A percentile compares a stretch with the other conserved stretches of the same genome.
Evolutionary conservation across 805 yeast genomes (phyloP).

Genomic region (Candida takata): DNA sequence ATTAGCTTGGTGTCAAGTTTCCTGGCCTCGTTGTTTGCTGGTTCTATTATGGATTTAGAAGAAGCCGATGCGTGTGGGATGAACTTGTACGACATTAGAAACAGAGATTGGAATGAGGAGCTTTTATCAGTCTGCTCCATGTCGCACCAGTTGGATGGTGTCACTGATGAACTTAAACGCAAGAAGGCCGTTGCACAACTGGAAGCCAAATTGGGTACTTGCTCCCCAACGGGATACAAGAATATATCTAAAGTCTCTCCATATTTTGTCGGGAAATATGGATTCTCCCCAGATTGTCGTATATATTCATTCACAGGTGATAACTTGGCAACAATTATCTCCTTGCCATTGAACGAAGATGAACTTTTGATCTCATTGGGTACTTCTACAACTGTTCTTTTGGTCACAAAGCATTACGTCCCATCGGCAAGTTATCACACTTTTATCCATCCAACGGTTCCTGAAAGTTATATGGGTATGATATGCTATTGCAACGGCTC

Average conservation of each 20-base stretch:
- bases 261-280: slow-evolving; percentile 61
- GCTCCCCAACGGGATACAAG: slow-evolving; percentile 42
- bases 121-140: slow-evolving; percentile 39
- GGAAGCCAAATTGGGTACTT: slow-evolving; percentile 44
- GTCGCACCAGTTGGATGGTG: slow-evolving; percentile 24
- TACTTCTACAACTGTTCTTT: slow-evolving; percentile 82
- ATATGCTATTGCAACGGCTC: slow-evolving; percentile 91
- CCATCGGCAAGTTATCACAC: slow-evolving; percentile 82
- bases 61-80: slow-evolving; percentile 90
- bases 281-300: slow-evolving; percentile 48
- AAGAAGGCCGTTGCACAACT: slow-evolving; percentile 27
- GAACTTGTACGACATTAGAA: slow-evolving; percentile 73
- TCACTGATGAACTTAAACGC: slow-evolving; percentile 7
- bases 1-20: slow-evolving; percentile 77
- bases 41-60: slow-evolving; percentile 58
- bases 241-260: slow-evolving; percentile 45
- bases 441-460: slow-evolving; percentile 80
- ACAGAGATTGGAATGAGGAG: slow-evolving; percentile 46
- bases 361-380: slow-evolving; percentile 82
- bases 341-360: slow-evolving; percentile 68
- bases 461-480: slow-evolving; percentile 84
- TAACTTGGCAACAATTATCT: slow-evolving; percentile 79
- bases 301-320: slow-evolving; percentile 85
- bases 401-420: slow-evolving; percentile 69
- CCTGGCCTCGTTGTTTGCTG: slow-evolving; percentile 63